phyloP scores from a whole-genome alignment of 371 early-diverging fungal genomes.

The Apophysomyces sp. region DNA sequence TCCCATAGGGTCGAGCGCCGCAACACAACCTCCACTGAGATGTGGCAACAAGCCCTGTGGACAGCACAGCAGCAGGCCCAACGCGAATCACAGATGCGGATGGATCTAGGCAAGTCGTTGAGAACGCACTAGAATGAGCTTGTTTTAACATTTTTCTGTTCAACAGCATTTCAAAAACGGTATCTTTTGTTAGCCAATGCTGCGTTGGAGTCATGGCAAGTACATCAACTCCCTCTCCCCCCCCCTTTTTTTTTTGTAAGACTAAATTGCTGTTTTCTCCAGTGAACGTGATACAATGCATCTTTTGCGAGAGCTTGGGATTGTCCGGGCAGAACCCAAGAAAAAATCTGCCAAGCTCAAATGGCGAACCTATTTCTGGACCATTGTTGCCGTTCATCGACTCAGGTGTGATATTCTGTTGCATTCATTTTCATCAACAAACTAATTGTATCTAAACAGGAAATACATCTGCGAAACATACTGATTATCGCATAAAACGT shows the following conservation, averaged over 20 bases:
- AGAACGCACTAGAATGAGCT: background rate
- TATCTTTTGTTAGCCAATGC: constrained; percentile 11
- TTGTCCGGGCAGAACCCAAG: background rate
- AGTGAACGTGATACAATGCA: background rate
- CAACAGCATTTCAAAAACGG: constrained; percentile 11
- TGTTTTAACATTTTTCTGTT: background rate
- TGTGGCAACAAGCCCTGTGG: background rate
- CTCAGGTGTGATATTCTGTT: background rate
- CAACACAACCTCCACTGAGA: background rate
- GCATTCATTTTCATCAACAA: no score
- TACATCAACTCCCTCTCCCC: no score
- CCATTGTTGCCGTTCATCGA: background rate
- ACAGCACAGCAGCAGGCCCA: background rate
- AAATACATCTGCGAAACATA: no score
- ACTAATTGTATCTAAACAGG: no score
- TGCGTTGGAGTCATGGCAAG: constrained; percentile 13
- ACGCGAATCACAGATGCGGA: background rate
- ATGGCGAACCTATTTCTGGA: background rate
- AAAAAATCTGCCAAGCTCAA: background rate
- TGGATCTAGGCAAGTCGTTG: background rate
- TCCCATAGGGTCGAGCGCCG: background rate
- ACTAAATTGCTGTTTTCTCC: background rate
- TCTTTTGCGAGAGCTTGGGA: background rate
- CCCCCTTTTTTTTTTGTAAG: background rate
- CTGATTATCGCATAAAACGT: no score